These are phyloP conservation scores for Mucor irregularis DNA, from an alignment of 371 early-diverging fungal species.

Conservation along the genomic window DNA sequence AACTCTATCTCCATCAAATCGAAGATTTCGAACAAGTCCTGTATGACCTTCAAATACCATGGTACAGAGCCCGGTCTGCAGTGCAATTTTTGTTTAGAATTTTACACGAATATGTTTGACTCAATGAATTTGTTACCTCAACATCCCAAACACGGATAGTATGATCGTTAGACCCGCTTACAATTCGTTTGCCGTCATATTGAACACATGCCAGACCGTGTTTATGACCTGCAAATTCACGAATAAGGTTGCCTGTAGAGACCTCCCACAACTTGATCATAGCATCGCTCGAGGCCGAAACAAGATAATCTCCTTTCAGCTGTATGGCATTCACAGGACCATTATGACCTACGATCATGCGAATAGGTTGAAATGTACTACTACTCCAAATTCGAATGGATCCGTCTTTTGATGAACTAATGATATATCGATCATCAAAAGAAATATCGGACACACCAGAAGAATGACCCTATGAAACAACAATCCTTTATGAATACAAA, in stretches of 20 bases:
- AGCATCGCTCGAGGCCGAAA: slow-evolving; percentile 87
- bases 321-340: slow-evolving; percentile 91
- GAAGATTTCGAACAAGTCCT: slow-evolving; percentile 90
- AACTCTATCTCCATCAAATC: slow-evolving; percentile 60
- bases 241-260: slow-evolving; percentile 62
- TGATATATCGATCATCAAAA: slow-evolving; percentile 73
- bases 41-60: slow-evolving; percentile 72
- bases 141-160: slow-evolving; percentile 96
- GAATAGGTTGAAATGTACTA: slow-evolving; percentile 52
- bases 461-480: slow-evolving; percentile 58
- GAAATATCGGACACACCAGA: slow-evolving; percentile 80
- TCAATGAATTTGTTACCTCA: slow-evolving; percentile 27
- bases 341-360: slow-evolving; percentile 77
- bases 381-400: slow-evolving; percentile 86
- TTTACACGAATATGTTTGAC: background rate
- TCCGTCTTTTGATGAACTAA: slow-evolving; percentile 92
- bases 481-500: background rate
- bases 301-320: slow-evolving; percentile 64
- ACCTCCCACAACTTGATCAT: slow-evolving; percentile 88
- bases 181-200: slow-evolving; percentile 86
- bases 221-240: slow-evolving; percentile 73
- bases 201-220: slow-evolving; percentile 94
- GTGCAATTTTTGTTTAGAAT: background rate
- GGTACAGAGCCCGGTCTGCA: slow-evolving; percentile 69
- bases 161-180: slow-evolving; percentile 93